phyloP scores from a whole-genome alignment of 176 grass and related monocot species.

The Oryza glaberrima region DNA sequence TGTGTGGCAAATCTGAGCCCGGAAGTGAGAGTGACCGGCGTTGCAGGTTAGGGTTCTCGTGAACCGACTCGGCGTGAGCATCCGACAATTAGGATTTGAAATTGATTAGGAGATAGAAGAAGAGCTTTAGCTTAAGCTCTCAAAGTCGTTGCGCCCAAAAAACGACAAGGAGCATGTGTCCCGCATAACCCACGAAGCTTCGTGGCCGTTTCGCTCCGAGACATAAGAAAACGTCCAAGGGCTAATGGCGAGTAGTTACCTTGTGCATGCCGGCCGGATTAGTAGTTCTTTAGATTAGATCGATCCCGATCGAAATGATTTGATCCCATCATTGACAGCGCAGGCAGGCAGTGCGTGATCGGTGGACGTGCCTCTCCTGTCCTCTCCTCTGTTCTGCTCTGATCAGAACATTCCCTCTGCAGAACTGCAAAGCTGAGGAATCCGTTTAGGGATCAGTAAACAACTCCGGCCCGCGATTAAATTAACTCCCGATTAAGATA shows the following conservation, averaged over 20 bases:
- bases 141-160: constrained; percentile 25
- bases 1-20: constrained; percentile 1
- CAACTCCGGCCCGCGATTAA: constrained; percentile 10
- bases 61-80: constrained; percentile 1
- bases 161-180: constrained; percentile 54
- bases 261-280: background rate
- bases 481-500: constrained; percentile 16
- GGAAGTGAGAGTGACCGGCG: background rate
- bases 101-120: background rate
- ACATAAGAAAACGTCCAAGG: constrained; percentile 7
- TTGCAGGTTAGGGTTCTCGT: background rate
- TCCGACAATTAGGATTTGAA: background rate
- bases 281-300: background rate
- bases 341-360: constrained; percentile 19
- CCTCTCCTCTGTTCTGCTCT: constrained; percentile 1
- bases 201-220: constrained; percentile 20
- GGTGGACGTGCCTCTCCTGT: background rate
- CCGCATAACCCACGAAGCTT: constrained; percentile 50
- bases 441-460: constrained; percentile 58
- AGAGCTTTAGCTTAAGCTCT: background rate
- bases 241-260: background rate
- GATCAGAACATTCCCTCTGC: constrained; percentile 67
- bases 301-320: background rate
- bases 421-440: constrained; percentile 34
- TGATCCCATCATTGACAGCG: constrained; percentile 42